phyloP scores from a whole-genome alignment of 345 rosid species.

The Melaleuca alternifolia region DNA sequence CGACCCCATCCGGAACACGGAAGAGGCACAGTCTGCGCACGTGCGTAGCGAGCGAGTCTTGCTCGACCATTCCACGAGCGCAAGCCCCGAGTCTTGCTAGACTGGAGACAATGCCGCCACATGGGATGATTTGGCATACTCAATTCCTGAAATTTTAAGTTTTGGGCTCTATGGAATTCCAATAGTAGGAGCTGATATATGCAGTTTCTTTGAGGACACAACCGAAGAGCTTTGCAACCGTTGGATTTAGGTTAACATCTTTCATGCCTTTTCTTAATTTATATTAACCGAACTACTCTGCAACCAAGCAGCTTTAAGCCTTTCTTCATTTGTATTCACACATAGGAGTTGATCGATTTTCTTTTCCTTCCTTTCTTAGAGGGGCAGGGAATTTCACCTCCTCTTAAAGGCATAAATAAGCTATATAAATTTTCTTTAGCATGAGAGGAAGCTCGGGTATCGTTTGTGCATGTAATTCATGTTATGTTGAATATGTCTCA shows the following conservation, averaged over 20 bases:
- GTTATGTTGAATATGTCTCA: not conserved
- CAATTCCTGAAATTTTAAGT: slow-evolving; percentile 50
- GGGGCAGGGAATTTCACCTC: not conserved
- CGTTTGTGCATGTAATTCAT: not conserved
- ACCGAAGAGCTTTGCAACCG: too few relatives aligned
- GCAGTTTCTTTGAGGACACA: slow-evolving; percentile 51
- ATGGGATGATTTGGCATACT: slow-evolving; percentile 59
- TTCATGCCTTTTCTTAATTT: not conserved
- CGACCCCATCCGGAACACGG: too few relatives aligned
- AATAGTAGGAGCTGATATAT: slow-evolving; percentile 81
- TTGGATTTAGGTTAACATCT: too few relatives aligned
- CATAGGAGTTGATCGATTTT: not conserved
- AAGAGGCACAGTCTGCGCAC: too few relatives aligned
- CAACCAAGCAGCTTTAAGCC: not conserved
- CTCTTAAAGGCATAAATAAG: not conserved
- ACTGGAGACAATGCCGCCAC: slow-evolving; percentile 64
- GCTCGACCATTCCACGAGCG: too few relatives aligned
- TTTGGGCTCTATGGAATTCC: slow-evolving; percentile 77
- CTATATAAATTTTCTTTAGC: not conserved
- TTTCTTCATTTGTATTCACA: not conserved
- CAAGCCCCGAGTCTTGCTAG: too few relatives aligned
- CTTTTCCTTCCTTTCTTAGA: not conserved
- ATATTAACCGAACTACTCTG: not conserved
- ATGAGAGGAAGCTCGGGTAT: not conserved
- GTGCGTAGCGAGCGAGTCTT: too few relatives aligned